Evolutionary conservation across 192 early-diverging fungal species (phyloP).

Genomic region (Fimicolochytrium jonesii): DNA sequence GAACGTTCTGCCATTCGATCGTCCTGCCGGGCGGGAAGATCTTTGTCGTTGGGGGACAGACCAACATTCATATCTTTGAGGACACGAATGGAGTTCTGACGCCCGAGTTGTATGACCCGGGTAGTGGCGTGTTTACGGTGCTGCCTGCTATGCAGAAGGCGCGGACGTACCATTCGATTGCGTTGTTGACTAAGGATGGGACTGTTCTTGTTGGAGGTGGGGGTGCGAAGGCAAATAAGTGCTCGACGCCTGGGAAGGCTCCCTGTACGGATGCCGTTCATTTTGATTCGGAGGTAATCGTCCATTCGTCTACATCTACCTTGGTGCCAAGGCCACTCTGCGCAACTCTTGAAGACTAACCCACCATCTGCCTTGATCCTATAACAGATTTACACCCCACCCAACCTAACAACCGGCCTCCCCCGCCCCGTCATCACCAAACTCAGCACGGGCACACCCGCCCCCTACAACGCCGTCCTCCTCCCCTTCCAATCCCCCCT

Average conservation of each 20-base stretch:
- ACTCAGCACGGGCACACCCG: neutral
- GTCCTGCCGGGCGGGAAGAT: conserved; percentile 5
- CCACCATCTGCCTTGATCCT: no score
- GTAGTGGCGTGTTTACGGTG: neutral
- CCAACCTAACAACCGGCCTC: neutral
- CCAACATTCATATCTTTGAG: neutral
- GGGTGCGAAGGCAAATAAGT: neutral
- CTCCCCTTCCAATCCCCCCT: neutral
- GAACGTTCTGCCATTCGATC: neutral
- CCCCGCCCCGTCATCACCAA: neutral
- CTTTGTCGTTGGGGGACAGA: conserved; percentile 6
- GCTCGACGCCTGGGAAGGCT: neutral
- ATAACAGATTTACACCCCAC: conserved; percentile 4
- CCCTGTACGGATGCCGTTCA: neutral
- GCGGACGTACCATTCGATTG: neutral
- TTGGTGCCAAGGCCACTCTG: no score
- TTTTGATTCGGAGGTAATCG: neutral
- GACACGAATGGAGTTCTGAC: neutral
- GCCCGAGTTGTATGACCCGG: neutral
- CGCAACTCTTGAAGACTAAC: no score
- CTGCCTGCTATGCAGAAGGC: neutral
- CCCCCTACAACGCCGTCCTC: neutral
- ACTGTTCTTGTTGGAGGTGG: neutral
- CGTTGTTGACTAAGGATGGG: neutral
- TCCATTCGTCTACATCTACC: no score